Conservation (phyloP, 257 asterid genomes). For the Linaria vulgaris region DNA sequence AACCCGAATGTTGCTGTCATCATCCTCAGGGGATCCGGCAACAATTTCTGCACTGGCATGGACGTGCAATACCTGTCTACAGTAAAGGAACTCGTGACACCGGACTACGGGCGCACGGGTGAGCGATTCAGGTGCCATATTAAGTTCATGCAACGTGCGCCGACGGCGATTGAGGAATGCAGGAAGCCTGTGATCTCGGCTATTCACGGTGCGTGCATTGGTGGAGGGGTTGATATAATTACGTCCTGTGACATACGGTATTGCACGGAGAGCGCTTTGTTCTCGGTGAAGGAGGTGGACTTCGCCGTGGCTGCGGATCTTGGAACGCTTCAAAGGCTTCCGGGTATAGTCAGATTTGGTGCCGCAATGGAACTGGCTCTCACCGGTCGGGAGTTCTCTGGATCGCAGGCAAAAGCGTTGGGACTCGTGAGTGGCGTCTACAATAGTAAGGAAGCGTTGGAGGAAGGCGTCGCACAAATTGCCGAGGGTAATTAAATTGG, state of each 20-base stretch:
- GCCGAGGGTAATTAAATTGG: conserved; percentile 60
- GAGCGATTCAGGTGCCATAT: conserved; percentile 67
- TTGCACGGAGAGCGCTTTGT: conserved; percentile 51
- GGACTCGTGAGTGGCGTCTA: conserved; percentile 63
- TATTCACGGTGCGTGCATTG: conserved; percentile 84
- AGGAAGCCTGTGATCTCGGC: conserved; percentile 85
- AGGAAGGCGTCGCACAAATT: conserved; percentile 48
- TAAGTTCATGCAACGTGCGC: conserved; percentile 58
- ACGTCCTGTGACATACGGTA: conserved; percentile 85
- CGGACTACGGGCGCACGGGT: conserved; percentile 51
- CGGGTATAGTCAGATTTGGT: conserved; percentile 76
- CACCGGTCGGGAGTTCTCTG: conserved; percentile 68
- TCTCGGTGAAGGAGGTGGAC: conserved; percentile 87
- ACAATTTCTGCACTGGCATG: conserved; percentile 83
- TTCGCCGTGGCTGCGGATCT: conserved; percentile 81
- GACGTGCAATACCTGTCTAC: conserved; percentile 43
- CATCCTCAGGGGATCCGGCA: conserved; percentile 65
- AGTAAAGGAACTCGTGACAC: conserved; percentile 2
- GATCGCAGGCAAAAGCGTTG: conserved; percentile 70
- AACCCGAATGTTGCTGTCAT: conserved; percentile 63
- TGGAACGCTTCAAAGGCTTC: conserved; percentile 92
- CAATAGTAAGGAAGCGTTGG: conserved; percentile 49
- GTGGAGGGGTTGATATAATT: conserved; percentile 76
- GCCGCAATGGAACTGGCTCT: conserved; percentile 83
- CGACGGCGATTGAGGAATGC: conserved; percentile 75